phyloP scores from a whole-genome alignment of 2,329 filamentous ascomycete genomes.

The Graphilbum sp. region DNA sequence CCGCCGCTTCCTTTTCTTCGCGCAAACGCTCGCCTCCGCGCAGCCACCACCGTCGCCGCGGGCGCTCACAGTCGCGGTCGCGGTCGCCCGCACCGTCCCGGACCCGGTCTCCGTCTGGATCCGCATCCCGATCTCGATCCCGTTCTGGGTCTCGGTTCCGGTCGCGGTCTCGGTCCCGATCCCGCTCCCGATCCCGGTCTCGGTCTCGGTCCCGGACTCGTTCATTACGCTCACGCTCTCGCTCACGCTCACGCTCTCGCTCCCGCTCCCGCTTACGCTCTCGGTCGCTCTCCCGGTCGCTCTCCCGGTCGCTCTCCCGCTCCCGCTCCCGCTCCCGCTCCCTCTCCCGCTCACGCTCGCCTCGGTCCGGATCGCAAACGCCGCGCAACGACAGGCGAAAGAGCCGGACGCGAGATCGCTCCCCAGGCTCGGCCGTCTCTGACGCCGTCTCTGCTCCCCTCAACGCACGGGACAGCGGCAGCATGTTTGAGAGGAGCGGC shows the following conservation, averaged over 20 bases:
- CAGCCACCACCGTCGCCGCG: not conserved
- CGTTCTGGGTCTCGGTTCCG: constrained; percentile 11
- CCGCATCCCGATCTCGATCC: not conserved
- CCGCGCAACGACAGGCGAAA: constrained; percentile 8
- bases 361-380: not conserved
- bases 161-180: not conserved
- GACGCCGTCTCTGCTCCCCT: constrained; percentile 27
- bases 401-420: constrained; percentile 22
- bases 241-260: not conserved
- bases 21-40: not conserved
- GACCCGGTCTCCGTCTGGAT: not conserved
- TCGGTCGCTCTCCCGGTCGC: too few species aligned
- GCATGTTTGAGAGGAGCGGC: constrained; percentile 20
- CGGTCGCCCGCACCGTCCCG: not conserved
- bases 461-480: constrained; percentile 34
- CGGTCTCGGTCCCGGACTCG: not conserved
- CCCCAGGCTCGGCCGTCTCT: constrained; percentile 19
- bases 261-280: not conserved
- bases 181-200: not conserved
- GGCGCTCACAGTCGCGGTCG: not conserved
- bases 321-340: not conserved
- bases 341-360: not conserved
- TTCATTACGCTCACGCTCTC: not conserved
- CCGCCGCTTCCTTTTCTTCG: constrained; percentile 8
- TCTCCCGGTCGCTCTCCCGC: not conserved